Evolutionary conservation across 306 rosid genomes (phyloP).

Genomic region (Sesbania bispinosa): DNA sequence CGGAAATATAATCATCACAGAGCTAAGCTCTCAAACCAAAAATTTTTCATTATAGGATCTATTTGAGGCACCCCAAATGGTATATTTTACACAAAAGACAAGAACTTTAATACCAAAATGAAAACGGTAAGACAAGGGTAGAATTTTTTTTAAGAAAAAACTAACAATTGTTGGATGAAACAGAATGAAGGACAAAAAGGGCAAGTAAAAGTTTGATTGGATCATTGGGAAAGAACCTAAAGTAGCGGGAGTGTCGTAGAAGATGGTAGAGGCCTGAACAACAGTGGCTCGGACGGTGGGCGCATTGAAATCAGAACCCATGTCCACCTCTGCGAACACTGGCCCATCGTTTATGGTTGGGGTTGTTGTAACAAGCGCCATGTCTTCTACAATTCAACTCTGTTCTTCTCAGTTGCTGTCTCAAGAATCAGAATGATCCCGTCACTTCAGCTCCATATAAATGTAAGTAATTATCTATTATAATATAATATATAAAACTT

Average conservation of each 20-base stretch:
- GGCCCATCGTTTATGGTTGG: constrained; percentile 39
- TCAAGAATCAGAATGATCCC: neutral
- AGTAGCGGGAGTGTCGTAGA: constrained; percentile 90
- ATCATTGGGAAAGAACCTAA: constrained; percentile 39
- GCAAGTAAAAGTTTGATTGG: neutral
- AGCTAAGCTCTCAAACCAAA: no score
- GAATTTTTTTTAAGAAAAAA: neutral
- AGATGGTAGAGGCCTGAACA: constrained; percentile 87
- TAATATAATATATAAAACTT: no score
- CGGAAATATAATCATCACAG: no score
- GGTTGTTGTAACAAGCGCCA: constrained; percentile 52
- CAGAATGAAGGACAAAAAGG: neutral
- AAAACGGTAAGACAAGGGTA: neutral
- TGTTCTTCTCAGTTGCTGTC: neutral
- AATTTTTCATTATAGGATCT: no score
- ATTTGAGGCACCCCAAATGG: constrained; percentile 17
- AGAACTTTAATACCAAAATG: neutral
- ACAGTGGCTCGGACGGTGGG: constrained; percentile 77
- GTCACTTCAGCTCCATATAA: no score
- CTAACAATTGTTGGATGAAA: neutral
- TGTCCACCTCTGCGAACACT: constrained; percentile 66
- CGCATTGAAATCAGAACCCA: constrained; percentile 58
- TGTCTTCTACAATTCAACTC: constrained; percentile 5
- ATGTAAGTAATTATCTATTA: no score
- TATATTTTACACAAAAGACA: neutral